Evolutionary conservation across 208 protist species (phyloP).

Genomic region (Blastocrithidia nonstop): DNA sequence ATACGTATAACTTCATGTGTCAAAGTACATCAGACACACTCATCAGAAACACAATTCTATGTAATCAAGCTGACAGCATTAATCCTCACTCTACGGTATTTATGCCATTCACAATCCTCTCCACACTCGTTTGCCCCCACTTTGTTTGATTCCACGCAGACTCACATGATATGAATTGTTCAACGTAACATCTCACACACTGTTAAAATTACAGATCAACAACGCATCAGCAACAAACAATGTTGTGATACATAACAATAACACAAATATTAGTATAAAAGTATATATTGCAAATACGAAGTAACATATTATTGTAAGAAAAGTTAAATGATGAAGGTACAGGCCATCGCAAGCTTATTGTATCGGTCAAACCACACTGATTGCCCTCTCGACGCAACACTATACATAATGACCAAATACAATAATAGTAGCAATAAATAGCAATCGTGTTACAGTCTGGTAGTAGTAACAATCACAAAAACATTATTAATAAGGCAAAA

Average conservation of each 20-base stretch:
- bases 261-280: too few species aligned
- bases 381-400: constrained; percentile 1
- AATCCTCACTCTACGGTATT: too few species aligned
- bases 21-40: too few species aligned
- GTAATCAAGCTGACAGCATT: too few species aligned
- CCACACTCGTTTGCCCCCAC: constrained; percentile 21
- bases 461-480: neutral
- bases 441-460: neutral
- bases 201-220: constrained; percentile 8
- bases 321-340: constrained; percentile 45
- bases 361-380: constrained; percentile 27
- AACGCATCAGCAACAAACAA: neutral
- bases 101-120: constrained; percentile 29
- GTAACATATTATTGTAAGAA: constrained; percentile 18
- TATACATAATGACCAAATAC: neutral
- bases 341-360: constrained; percentile 38
- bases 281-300: too few species aligned
- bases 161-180: too few species aligned
- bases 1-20: too few species aligned
- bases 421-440: constrained; percentile 1
- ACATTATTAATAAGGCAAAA: too few species aligned
- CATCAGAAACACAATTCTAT: too few species aligned
- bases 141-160: constrained; percentile 55
- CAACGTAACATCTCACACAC: constrained; percentile 17
- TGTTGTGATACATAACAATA: too few species aligned